Conservation (phyloP, 2,329 filamentous ascomycete genomes). For the Paecilomyces fulvus region DNA sequence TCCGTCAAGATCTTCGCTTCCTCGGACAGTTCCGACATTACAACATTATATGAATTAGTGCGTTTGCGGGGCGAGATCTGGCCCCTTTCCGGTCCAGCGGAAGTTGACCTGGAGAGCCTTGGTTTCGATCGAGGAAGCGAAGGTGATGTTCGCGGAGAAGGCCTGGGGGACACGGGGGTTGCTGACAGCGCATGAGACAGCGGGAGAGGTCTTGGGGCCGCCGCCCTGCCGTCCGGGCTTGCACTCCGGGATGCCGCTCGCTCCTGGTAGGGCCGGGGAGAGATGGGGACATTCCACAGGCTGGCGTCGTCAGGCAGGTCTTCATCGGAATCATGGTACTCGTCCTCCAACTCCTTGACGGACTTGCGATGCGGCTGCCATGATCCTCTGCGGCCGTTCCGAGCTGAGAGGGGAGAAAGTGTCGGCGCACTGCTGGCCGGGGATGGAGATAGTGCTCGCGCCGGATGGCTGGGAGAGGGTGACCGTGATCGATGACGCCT, state of each 20-base stretch:
- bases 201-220: slow-evolving; percentile 33
- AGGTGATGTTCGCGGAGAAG: slow-evolving; percentile 21
- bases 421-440: slow-evolving; percentile 9
- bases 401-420: slow-evolving; percentile 6
- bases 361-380: slow-evolving; percentile 39
- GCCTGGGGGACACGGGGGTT: slow-evolving; percentile 1
- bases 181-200: slow-evolving; percentile 28
- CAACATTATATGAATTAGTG: slow-evolving; percentile 52
- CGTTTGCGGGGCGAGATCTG: slow-evolving; percentile 35
- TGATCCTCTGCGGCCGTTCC: slow-evolving; percentile 25
- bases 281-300: slow-evolving; percentile 44
- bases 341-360: slow-evolving; percentile 40
- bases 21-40: slow-evolving; percentile 49
- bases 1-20: slow-evolving; percentile 54
- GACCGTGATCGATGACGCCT: slow-evolving; percentile 5
- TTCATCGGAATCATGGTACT: slow-evolving; percentile 44
- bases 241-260: slow-evolving; percentile 30
- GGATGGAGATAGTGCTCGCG: slow-evolving; percentile 21
- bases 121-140: slow-evolving; percentile 17
- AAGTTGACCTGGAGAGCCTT: slow-evolving; percentile 19
- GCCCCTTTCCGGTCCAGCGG: slow-evolving; percentile 33
- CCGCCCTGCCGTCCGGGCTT: slow-evolving; percentile 35
- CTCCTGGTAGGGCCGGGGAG: slow-evolving; percentile 35
- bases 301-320: slow-evolving; percentile 43
- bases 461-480: slow-evolving; percentile 5